phyloP scores from a whole-genome alignment of 73 alveolate species.

The Stentor roeselii region DNA sequence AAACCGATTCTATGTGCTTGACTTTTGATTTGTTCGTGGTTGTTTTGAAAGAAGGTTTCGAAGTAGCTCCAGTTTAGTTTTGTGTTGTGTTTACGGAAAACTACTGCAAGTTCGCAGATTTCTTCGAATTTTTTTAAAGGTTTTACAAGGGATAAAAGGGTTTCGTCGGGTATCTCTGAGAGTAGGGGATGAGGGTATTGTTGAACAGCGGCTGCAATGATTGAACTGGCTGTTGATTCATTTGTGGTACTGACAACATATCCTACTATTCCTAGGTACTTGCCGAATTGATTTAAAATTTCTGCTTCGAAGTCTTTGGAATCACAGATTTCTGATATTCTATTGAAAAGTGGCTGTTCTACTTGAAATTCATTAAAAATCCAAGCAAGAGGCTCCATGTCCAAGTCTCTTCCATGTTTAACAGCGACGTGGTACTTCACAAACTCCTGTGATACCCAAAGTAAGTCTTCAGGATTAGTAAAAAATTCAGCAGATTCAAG shows the following conservation, averaged over 20 bases:
- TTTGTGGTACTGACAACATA: background rate
- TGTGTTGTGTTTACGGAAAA: background rate
- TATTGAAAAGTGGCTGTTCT: background rate
- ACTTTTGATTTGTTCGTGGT: background rate
- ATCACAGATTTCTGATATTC: background rate
- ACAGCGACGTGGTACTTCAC: background rate
- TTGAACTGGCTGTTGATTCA: background rate
- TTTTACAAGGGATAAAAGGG: background rate
- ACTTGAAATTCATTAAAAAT: background rate
- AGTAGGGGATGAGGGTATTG: background rate
- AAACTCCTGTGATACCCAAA: background rate
- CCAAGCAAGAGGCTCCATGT: background rate
- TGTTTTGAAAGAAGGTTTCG: background rate
- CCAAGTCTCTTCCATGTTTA: background rate
- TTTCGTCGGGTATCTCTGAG: background rate
- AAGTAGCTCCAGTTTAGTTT: background rate
- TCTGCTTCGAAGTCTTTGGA: background rate
- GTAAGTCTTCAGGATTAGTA: background rate
- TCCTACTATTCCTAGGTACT: background rate
- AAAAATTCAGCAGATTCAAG: background rate
- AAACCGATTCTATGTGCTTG: background rate
- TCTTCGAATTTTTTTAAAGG: background rate
- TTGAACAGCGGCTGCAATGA: background rate
- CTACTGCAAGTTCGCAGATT: background rate
- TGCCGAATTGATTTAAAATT: background rate